Evolutionary conservation across 129 eudicot species (phyloP), one percentile per base, ranked within the genome.

Genomic region (Heracleum sosnowskyi): DNA sequence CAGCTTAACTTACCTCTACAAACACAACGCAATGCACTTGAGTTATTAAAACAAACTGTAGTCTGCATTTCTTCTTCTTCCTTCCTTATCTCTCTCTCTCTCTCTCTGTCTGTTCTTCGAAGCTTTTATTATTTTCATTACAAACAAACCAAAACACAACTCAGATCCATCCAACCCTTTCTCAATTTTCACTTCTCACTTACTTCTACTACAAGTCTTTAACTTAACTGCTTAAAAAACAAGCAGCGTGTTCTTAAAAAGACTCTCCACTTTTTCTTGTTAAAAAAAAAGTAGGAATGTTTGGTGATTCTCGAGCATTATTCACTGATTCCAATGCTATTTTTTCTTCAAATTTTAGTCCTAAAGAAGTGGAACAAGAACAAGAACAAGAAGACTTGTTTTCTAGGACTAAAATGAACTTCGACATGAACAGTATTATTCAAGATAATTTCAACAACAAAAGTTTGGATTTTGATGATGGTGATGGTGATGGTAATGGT

Each of bases 231-330:
- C 92, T 88, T 90, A 84, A 82, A 83, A 86, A 86, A 13, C 81
- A 87, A 88, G 92, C 96, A 66, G 24, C n/a, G n/a, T 66, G 39
- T 31, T 28, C 10, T 70, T 47, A 70, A 40, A 84, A 73, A 81
- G 79, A 81, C 44, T 39, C 47, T 45, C 39, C 66, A 60, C 60
- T 77, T 81, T 28, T 81, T 80, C 79, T 63, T 73, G 16, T 62
- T 40, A 49, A 60, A 81, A 29, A 79, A 77, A 79, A 72, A 73
- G 81, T 60, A 77, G 85, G 79, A 88, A 83, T 86, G 88, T 75
- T 57, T 86, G 81, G 86, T 78, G 86, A 84, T 86, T 88, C 95
- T 79, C 89, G 63, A 82, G 86, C 89, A 86, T 88, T 86, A 80
- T 82, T 69, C 79, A 77, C 82, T 76, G 77, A 79, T 82, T 79